Base-by-base conservation (phyloP, 768 basidiomycete species). In the Tylopilus intermedius region DNA sequence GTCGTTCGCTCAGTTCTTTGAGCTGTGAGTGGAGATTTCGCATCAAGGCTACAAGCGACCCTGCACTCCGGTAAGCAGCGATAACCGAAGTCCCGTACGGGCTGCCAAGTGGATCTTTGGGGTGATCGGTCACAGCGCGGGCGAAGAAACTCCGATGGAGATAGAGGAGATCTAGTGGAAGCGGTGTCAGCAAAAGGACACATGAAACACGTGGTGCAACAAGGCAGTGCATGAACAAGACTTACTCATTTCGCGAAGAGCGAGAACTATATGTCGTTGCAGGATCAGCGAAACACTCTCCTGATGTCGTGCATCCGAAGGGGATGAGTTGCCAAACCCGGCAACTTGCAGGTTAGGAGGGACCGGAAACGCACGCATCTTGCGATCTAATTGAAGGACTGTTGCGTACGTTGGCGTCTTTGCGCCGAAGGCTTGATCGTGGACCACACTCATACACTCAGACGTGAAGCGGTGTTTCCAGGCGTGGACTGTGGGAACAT, bases 91-190 rank as follows among this genome's bases (percentile, higher is more conserved):
- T 82, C 9, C 83, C 84, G 55, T 84, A 86, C 13, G 83, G 81
- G 62, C 83, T 85, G 10, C 83, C 84, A 32, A 87, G 72, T 26
- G 85, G 85, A 60, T 87, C 85, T 61, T 83, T 84, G 30, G 84
- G 84, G 62, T 84, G 82, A 61, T 87, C 85, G 60, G 79, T 83
- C 53, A 87, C 78, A 3, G 85, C 85, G 41, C 83, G 77, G 24
- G 85, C 85, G 57, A 87, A 86, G 71, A 86, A 87, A 63, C 81
- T 83, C 57, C 85, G 76, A 61, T 87, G 85, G 35, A 87, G 72
- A 66, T 86, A 87, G 15, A 87, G 71, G 32, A 86, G 74, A 67
- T 83, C 85, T 86, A 45, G 30, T 47, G 15, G 26, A 40, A 54
- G 53, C 47, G 41, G 44, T 50, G 57, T 69, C 50, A 69, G 54